Conservation (phyloP, 78 protist species). For the Mantamonas sphyraenae region DNA sequence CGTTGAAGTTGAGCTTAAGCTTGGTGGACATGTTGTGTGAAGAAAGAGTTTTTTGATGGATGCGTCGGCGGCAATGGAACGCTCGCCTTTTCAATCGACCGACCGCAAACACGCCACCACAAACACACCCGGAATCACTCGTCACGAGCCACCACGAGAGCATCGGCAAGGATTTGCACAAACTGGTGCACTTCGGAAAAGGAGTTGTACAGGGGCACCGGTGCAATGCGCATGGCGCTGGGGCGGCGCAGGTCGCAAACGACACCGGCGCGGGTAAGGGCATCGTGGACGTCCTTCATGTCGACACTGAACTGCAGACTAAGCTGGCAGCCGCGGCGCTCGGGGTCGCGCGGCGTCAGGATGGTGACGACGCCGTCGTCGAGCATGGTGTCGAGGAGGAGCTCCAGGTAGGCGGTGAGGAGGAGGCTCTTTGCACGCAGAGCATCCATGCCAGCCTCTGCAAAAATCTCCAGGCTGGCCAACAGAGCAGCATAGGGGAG, state of each 20-base stretch:
- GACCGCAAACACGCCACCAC: too few species aligned
- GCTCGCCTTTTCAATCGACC: too few species aligned
- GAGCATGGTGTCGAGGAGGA: slow-evolving; percentile 18
- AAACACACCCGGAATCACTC: too few species aligned
- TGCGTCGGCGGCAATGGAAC: too few species aligned
- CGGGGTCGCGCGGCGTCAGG: slow-evolving; percentile 51
- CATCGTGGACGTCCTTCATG: slow-evolving; percentile 5
- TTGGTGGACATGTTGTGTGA: too few species aligned
- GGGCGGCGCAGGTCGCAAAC: slow-evolving; percentile 57
- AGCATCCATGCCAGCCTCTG: slow-evolving; percentile 32
- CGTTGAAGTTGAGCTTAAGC: too few species aligned
- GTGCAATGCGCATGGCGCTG: slow-evolving; percentile 68
- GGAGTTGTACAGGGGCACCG: slow-evolving; percentile 78
- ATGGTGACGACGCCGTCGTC: slow-evolving; percentile 7
- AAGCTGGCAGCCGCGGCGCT: slow-evolving; percentile 69
- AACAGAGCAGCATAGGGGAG: slow-evolving; percentile 38
- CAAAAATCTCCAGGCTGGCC: slow-evolving; percentile 56
- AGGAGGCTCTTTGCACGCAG: slow-evolving; percentile 40
- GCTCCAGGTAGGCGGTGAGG: slow-evolving; percentile 71
- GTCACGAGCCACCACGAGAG: too few species aligned
- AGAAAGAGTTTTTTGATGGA: too few species aligned
- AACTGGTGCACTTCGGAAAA: slow-evolving; percentile 55
- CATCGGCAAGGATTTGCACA: slow-evolving; percentile 21
- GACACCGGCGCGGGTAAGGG: slow-evolving; percentile 39
- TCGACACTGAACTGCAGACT: slow-evolving; percentile 23